phyloP scores from a whole-genome alignment of 108 stramenopile species.

The Stephanodiscus triporus region DNA sequence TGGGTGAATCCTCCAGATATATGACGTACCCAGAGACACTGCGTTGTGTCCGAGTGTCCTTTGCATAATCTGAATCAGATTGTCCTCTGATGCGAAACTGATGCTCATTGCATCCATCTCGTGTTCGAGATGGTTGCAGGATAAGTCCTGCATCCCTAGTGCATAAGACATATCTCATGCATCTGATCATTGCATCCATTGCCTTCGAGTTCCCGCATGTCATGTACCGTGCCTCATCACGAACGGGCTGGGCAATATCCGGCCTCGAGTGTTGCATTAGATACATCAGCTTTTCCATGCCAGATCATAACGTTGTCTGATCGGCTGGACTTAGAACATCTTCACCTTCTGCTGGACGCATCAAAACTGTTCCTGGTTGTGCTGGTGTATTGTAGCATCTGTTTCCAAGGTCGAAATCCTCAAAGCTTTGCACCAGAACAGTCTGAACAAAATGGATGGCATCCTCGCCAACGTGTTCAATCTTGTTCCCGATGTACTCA shows the following conservation, averaged over 20 bases:
- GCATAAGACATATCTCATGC: too few species aligned
- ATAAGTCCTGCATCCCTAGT: background rate
- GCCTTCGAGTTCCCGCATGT: background rate
- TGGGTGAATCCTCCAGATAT: background rate
- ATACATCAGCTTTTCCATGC: slow-evolving; percentile 41
- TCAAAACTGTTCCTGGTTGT: slow-evolving; percentile 11
- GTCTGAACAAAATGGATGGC: slow-evolving; percentile 49
- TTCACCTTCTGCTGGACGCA: background rate
- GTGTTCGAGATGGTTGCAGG: background rate
- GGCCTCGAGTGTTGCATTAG: slow-evolving; percentile 30
- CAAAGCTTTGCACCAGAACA: slow-evolving; percentile 50
- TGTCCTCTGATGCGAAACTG: background rate
- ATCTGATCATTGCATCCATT: slow-evolving; percentile 21
- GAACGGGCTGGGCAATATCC: slow-evolving; percentile 43
- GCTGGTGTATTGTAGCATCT: slow-evolving; percentile 26
- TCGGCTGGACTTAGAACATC: background rate
- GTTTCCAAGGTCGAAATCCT: slow-evolving; percentile 27
- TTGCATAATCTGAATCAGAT: background rate
- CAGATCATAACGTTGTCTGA: slow-evolving; percentile 23
- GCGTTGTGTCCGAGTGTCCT: background rate
- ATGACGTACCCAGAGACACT: too few species aligned
- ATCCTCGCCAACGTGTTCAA: slow-evolving; percentile 9
- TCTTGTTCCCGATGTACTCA: slow-evolving; percentile 54
- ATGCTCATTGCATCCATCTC: background rate
- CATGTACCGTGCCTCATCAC: slow-evolving; percentile 32